Base-by-base conservation (phyloP, 2,329 filamentous ascomycete species). In the Trichoderma breve region DNA sequence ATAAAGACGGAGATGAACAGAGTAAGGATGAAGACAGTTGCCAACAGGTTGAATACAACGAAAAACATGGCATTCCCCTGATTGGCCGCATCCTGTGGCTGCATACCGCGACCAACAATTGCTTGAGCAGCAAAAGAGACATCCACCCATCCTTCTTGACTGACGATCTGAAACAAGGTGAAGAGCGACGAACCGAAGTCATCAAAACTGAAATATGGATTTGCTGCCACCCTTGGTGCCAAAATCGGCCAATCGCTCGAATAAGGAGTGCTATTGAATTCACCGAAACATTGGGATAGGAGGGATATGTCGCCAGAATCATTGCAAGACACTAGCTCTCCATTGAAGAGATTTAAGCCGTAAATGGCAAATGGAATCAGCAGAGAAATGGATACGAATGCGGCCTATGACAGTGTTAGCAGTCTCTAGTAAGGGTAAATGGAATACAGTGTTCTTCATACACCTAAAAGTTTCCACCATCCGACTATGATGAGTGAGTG, bases 1-100 rank as follows among this genome's bases (percentile, higher is more conserved):
- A 99, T 99, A 81, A 99, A 99, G 73, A 99, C 96, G 71, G 96
- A 98, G 62, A 99, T 97, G 81, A 99, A 99, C 79, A 99, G 85
- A 1, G 96, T 99, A 79, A 99, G 87, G 73, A 99, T 92, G 82
- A 99, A 99, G 74, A 99, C 95, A 0, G 96, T 96, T 36, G 94
- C 94, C 77, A 99, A 87, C 79, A 99, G 88, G 82, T 99, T 99
- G 89, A 98, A 99, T 5, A 95, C 87, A 71, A 99, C 90, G 80
- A 99, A 98, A 85, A 98, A 99, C 43, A 98, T 81, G 0, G 93
- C 95, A 75, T 99, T 98, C 53, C 92, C 94, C 77, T 95, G 90
- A 1, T 92, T 88, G 2, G 89, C 86, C 73, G 91, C 90, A 36
- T 88, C 83, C 66, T 88, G 79, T 0, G 95, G 95, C 78, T 98